phyloP scores from a whole-genome alignment of 2,329 filamentous ascomycete genomes.

The Aspergillus sp. region DNA sequence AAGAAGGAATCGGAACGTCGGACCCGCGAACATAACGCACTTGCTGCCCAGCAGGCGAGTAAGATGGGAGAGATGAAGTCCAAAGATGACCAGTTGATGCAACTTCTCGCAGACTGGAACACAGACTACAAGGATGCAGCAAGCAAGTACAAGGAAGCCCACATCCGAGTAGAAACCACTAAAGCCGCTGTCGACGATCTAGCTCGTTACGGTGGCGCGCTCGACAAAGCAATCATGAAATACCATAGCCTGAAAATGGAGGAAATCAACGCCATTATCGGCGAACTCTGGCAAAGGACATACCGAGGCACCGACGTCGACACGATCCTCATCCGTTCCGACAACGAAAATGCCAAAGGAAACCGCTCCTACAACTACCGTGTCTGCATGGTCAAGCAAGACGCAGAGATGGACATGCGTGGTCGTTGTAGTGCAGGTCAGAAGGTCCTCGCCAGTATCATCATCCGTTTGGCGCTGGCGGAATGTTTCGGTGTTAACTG shows the following conservation, averaged over 20 bases:
- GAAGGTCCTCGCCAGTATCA: slow-evolving; percentile 92
- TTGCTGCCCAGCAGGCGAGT: slow-evolving; percentile 65
- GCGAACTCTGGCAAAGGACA: slow-evolving; percentile 93
- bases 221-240: slow-evolving; percentile 96
- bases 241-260: slow-evolving; percentile 97
- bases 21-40: slow-evolving; percentile 60
- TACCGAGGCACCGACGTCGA: slow-evolving; percentile 98
- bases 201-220: slow-evolving; percentile 69
- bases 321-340: slow-evolving; percentile 88
- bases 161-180: slow-evolving; percentile 84
- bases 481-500: slow-evolving; percentile 96
- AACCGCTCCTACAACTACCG: slow-evolving; percentile 94
- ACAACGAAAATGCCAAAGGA: slow-evolving; percentile 67
- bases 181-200: slow-evolving; percentile 91
- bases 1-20: slow-evolving; percentile 61
- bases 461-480: slow-evolving; percentile 90
- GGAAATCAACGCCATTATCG: slow-evolving; percentile 90
- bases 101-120: slow-evolving; percentile 72
- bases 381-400: slow-evolving; percentile 94
- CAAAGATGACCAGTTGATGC: slow-evolving; percentile 72
- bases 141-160: slow-evolving; percentile 72
- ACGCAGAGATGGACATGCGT: slow-evolving; percentile 98
- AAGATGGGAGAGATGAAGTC: slow-evolving; percentile 73
- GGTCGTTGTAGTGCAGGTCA: slow-evolving; percentile 94
- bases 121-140: slow-evolving; percentile 80